Evolutionary conservation across 192 early-diverging fungal genomes (phyloP), one percentile per base, ranked within the genome.

Genomic region (Chytriomyces hyalinus): DNA sequence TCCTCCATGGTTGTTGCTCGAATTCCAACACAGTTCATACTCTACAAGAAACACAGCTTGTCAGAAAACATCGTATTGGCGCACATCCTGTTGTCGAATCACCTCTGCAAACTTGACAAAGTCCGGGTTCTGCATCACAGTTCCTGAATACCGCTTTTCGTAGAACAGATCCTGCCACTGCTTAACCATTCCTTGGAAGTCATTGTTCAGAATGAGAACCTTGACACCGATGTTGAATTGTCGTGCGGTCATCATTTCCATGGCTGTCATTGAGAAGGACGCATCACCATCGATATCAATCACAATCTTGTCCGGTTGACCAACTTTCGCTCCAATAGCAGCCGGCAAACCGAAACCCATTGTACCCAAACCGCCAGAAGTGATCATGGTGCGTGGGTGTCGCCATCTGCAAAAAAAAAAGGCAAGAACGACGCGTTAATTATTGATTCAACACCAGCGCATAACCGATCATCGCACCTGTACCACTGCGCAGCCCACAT

Each of bases 261-360:
- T 97, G 17, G 91, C 96, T 0, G 97, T 97, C 97, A 99, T 99
- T 36, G 91, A 96, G 89, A 99, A 96, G 43, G 93, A 96, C 51
- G 95, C 96, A 86, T 99, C 97, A 51, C 97, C 97, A 84, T 99
- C 97, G 87, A 99, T 94, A 82, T 98, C 96, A 80, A 99, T 90
- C 43, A 99, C 97, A 81, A 95, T 94, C 82, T 95, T 93, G 62
- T 97, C 94, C 26, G 96, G 96, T 22, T 84, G 87, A 43, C 91
- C 97, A 46, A 97, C 94, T 88, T 99, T 97, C 78, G 96, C 97
- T 65, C 97, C 97, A 83, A 99, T 97, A 26, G 96, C 95, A 2
- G 96, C 81, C 10, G 97, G 97, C 13, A 98, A 87, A 81, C 97
- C 97, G 81, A 92, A 99, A 47, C 97, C 97, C 97, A 99, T 99